Evolutionary conservation across 768 basidiomycete species (phyloP), one percentile per base, ranked within the genome.

Genomic region (Psilocybe azurescens): DNA sequence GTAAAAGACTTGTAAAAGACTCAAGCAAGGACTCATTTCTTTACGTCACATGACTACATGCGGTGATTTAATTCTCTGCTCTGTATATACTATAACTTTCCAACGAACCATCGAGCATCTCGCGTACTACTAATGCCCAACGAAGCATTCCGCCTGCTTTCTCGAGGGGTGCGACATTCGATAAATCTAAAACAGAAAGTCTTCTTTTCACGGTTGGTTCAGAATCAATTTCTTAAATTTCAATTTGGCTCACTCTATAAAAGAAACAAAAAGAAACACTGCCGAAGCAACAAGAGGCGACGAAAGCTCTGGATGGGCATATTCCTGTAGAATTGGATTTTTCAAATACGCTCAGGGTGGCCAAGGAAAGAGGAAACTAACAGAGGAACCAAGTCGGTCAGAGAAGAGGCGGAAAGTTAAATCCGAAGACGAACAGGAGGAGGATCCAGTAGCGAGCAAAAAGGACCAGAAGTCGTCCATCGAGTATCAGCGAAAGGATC

Each of bases 101-200:
- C 11, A 11, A 11, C 33, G 33, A 36, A 36, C 33, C 24, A 24
- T 24, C 24, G 24, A 24, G 24, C 24, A 24, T 24, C 33, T 36
- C 7, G 33, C 33, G 33, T 7, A 36, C 33, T 36, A 28, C 20
- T 24, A n/a, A 72, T 72, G 71, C 69, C 68, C 9, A 69, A 69
- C 49, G 94, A 95, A 67, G 89, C 94, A 4, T 99, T 99, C 74
- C 91, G 90, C 65, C 75, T 97, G 11, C 86, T 99, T 29, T 94
- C 95, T 33, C 86, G 93, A 14, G 96, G 24, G 94, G 94, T 1
- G 84, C 84, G 0, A 83, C 80, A 58, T 97, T 98, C 66, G 83
- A 95, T 81, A 96, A 93, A 76, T 95, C 90, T 74, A 83, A 87
- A 67, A 74, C 78, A 0, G 93, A 96, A 69, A 83, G 91, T 7